Base-by-base conservation (phyloP, 768 basidiomycete species). In the Naganishia vishniacii region DNA sequence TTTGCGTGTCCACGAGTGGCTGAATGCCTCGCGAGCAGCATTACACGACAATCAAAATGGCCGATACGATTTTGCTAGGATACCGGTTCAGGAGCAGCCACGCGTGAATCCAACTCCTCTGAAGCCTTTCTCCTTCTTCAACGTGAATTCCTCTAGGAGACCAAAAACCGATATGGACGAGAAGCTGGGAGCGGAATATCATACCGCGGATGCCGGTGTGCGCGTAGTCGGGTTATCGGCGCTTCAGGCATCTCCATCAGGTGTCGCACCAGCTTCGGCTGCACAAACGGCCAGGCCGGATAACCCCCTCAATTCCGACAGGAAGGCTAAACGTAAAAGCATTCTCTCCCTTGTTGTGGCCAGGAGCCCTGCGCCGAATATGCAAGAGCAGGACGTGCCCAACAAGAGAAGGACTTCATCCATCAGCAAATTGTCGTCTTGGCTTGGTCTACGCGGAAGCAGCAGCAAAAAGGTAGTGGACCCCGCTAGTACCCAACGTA, bases 21-120 rank as follows among this genome's bases (percentile, higher is more conserved):
- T 56, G 53, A 56, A 56, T 25, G 37, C 53, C 20, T 56, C 53
- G 13, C 53, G 40, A 40, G 53, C 53, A 23, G 53, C 53, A 20
- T 20, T 56, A 13, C 26, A 11, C 2, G 53, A 56, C 2, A 37
- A 12, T 20, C 32, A 56, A 34, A 23, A n/a, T 3, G 37, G 32
- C 2, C 32, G 53, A 20, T 56, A 56, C 23, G 23, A 56, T 13
- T 41, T 41, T 26, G 25, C 2, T 5, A 25, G 53, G 37, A 1
- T 26, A 6, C 34, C 18, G 11, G 8, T 15, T 3, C 53, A 37
- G 37, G 31, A 37, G 13, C 37, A 34, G 11, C 53, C 53, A 37
- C 53, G 23, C 3, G n/a, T n/a, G 18, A 40, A 6, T 12, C 53
- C 53, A 23, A 56, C 53, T 18, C n/a, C 53, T 9, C 26, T 56